Evolutionary conservation across 176 grass and related monocot species (phyloP).

Genomic region (Oryza brachyantha): DNA sequence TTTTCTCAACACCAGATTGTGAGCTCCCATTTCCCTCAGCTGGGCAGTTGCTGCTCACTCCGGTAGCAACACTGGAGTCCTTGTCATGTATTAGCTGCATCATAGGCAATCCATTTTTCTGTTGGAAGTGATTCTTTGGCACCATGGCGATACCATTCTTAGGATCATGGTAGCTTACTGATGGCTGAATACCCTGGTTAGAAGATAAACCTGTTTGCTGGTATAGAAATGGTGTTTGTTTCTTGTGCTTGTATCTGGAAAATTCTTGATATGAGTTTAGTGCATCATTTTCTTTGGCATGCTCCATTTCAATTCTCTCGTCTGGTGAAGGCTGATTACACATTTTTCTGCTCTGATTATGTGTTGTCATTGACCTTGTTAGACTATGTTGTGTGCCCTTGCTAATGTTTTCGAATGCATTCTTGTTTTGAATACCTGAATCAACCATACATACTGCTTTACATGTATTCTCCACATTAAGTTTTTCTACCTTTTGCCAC

Average conservation of each 20-base stretch:
- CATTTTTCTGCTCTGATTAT: constrained; percentile 27
- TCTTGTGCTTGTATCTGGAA: constrained; percentile 18
- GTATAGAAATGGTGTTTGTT: constrained; percentile 19
- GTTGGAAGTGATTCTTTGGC: constrained; percentile 22
- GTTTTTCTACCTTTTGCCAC: constrained; percentile 61
- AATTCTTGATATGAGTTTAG: constrained; percentile 4
- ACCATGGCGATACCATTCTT: constrained; percentile 26
- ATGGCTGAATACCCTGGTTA: constrained; percentile 30
- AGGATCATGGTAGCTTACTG: constrained; percentile 29
- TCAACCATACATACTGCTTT: constrained; percentile 15
- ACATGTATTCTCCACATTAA: constrained; percentile 6
- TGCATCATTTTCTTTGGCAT: constrained; percentile 23
- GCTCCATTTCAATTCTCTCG: constrained; percentile 22
- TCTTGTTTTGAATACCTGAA: constrained; percentile 24
- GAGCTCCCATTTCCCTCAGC: constrained; percentile 10
- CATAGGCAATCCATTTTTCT: constrained; percentile 17
- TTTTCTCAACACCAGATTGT: constrained; percentile 13
- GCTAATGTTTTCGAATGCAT: constrained; percentile 14
- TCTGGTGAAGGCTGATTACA: constrained; percentile 22
- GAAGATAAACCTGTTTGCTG: constrained; percentile 27
- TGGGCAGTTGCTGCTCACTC: background rate
- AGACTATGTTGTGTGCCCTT: constrained; percentile 21
- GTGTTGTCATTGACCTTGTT: constrained; percentile 18
- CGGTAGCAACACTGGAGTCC: constrained; percentile 10
- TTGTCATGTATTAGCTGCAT: constrained; percentile 23